Evolutionary conservation across 2,329 filamentous ascomycete species (phyloP).

Genomic region (Xylaria multiplex): DNA sequence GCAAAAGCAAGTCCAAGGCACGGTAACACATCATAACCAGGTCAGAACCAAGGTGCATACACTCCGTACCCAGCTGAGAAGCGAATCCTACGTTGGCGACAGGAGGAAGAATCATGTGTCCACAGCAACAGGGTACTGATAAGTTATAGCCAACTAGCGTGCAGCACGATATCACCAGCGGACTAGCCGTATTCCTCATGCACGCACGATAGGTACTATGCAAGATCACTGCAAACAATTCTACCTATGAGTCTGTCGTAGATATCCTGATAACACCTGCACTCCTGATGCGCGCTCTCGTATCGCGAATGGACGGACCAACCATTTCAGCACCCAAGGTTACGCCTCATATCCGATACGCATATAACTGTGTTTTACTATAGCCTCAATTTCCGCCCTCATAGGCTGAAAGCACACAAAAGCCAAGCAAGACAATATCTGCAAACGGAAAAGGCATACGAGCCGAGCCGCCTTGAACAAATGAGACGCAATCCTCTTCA

Average conservation of each 20-base stretch:
- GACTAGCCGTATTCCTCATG: constrained; percentile 30
- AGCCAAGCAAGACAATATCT: constrained; percentile 4
- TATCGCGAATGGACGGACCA: neutral
- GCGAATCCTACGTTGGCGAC: constrained; percentile 32
- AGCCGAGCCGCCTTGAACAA: constrained; percentile 2
- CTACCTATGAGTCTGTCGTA: neutral
- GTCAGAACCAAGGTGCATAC: constrained; percentile 4
- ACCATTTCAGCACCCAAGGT: constrained; percentile 18
- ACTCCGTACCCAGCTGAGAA: constrained; percentile 30
- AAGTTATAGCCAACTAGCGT: constrained; percentile 24
- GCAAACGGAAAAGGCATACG: constrained; percentile 14
- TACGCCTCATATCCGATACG: constrained; percentile 12
- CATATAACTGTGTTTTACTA: constrained; percentile 20
- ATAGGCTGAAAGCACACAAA: constrained; percentile 19
- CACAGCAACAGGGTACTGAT: constrained; percentile 21
- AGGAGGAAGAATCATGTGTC: constrained; percentile 31
- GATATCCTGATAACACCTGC: constrained; percentile 8
- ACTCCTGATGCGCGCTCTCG: constrained; percentile 9
- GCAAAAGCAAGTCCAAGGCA: constrained; percentile 29
- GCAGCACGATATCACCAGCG: constrained; percentile 29
- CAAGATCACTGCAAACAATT: constrained; percentile 25
- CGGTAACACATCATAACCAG: constrained; percentile 21
- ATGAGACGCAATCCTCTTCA: neutral
- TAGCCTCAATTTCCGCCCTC: constrained; percentile 11
- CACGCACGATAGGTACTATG: constrained; percentile 18